Evolutionary conservation across 345 rosid species (phyloP).

Genomic region (Odontarrhena argentea): DNA sequence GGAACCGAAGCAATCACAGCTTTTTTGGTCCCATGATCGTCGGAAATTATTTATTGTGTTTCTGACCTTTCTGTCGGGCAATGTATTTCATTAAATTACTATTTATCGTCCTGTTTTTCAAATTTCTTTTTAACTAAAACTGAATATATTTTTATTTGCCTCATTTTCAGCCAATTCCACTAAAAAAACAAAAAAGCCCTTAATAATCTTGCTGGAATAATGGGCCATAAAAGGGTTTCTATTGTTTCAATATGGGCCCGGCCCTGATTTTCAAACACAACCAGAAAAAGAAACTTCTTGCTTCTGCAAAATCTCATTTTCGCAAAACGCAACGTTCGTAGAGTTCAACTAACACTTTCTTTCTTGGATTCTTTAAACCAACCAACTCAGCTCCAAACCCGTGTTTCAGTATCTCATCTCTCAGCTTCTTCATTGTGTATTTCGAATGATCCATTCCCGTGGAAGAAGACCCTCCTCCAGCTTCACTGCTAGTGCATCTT

Average conservation of each 20-base stretch:
- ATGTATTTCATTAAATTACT: neutral
- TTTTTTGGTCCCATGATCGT: slow-evolving; percentile 38
- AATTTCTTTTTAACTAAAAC: too few species aligned
- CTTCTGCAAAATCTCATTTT: slow-evolving; percentile 18
- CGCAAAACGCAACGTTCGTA: slow-evolving; percentile 44
- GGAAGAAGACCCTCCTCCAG: slow-evolving; percentile 25
- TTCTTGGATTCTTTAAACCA: slow-evolving; percentile 45
- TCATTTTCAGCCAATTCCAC: too few species aligned
- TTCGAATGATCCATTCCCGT: slow-evolving; percentile 36
- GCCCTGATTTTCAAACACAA: neutral
- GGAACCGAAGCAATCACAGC: slow-evolving; percentile 31
- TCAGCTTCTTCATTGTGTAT: slow-evolving; percentile 45
- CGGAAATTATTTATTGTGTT: slow-evolving; percentile 13
- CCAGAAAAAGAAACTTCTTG: slow-evolving; percentile 11
- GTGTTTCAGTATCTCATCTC: slow-evolving; percentile 41
- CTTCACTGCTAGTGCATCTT: slow-evolving; percentile 41
- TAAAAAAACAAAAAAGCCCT: too few species aligned
- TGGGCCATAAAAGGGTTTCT: too few species aligned
- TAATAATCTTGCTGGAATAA: too few species aligned
- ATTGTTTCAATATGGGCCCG: too few species aligned
- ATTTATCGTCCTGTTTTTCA: too few species aligned
- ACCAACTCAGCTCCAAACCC: slow-evolving; percentile 50
- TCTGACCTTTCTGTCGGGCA: neutral
- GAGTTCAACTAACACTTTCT: slow-evolving; percentile 47
- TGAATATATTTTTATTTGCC: too few species aligned